Evolutionary conservation across 2,329 filamentous ascomycete species (phyloP).

Genomic region (Cadophora gregata): DNA sequence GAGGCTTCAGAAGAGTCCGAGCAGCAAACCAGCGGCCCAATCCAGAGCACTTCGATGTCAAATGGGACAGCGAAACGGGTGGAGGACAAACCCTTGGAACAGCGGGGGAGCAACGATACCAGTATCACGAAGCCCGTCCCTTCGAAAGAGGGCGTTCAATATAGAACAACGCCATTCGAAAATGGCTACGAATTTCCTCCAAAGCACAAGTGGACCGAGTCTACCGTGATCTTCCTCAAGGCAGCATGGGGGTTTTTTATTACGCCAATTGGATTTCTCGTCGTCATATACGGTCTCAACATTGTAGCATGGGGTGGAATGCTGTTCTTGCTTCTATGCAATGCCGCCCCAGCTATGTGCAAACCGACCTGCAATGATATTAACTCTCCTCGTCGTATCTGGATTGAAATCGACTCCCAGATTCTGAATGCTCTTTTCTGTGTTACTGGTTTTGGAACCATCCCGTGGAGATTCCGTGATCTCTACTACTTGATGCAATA

Average conservation of each 20-base stretch:
- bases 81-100: conserved; percentile 24
- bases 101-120: conserved; percentile 36
- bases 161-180: conserved; percentile 52
- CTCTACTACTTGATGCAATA: conserved; percentile 74
- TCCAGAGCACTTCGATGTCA: conserved; percentile 18
- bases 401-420: conserved; percentile 86
- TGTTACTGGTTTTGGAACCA: conserved; percentile 82
- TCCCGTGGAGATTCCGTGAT: conserved; percentile 85
- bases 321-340: conserved; percentile 84
- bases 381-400: conserved; percentile 77
- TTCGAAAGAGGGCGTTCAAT: conserved; percentile 27
- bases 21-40: conserved; percentile 5
- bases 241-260: conserved; percentile 75
- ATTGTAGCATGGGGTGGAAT: conserved; percentile 90
- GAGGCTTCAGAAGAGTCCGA: conserved; percentile 35
- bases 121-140: conserved; percentile 29
- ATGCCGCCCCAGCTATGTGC: conserved; percentile 77
- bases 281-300: conserved; percentile 81
- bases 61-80: conserved; percentile 20
- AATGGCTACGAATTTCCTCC: conserved; percentile 72
- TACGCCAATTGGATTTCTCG: conserved; percentile 77
- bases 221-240: conserved; percentile 61
- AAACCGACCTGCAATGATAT: conserved; percentile 72
- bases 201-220: conserved; percentile 63
- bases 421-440: conserved; percentile 86